Evolutionary conservation across 2,329 filamentous ascomycete genomes (phyloP).

Genomic region (Fusarium albosuccineum): DNA sequence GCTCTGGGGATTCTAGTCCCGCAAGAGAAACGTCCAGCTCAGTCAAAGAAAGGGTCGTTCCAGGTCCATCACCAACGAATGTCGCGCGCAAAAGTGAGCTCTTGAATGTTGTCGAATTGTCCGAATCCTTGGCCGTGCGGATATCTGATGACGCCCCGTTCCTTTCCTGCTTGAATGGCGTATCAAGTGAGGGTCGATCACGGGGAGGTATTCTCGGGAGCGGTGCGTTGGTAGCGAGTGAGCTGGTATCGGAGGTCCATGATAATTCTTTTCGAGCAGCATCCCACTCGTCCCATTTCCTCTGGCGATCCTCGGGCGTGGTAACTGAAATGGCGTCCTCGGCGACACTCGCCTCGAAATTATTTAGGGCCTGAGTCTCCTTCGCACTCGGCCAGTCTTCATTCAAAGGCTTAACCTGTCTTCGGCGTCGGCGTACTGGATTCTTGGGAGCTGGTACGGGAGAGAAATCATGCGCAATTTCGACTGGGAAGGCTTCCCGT

Average conservation of each 20-base stretch:
- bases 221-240: slow-evolving; percentile 33
- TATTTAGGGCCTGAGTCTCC: slow-evolving; percentile 11
- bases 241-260: slow-evolving; percentile 30
- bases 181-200: slow-evolving; percentile 15
- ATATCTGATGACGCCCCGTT: not conserved
- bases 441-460: slow-evolving; percentile 36
- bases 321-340: slow-evolving; percentile 1
- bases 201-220: slow-evolving; percentile 34
- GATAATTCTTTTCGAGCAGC: slow-evolving; percentile 41
- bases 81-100: too few relatives aligned
- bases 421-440: slow-evolving; percentile 48
- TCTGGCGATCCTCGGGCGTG: slow-evolving; percentile 26
- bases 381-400: slow-evolving; percentile 4
- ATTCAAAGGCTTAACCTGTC: slow-evolving; percentile 27
- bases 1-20: slow-evolving; percentile 22
- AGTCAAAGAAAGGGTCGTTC: not conserved
- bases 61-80: too few relatives aligned
- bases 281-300: slow-evolving; percentile 46
- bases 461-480: slow-evolving; percentile 46
- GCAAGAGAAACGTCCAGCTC: slow-evolving; percentile 28
- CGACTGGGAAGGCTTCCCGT: slow-evolving; percentile 41
- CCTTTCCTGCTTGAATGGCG: not conserved
- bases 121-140: not conserved
- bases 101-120: not conserved
- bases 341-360: slow-evolving; percentile 20